These are phyloP conservation scores for Globisporangium carolinianum DNA, from an alignment of 352 stramenopile species.

Conservation along the genomic window DNA sequence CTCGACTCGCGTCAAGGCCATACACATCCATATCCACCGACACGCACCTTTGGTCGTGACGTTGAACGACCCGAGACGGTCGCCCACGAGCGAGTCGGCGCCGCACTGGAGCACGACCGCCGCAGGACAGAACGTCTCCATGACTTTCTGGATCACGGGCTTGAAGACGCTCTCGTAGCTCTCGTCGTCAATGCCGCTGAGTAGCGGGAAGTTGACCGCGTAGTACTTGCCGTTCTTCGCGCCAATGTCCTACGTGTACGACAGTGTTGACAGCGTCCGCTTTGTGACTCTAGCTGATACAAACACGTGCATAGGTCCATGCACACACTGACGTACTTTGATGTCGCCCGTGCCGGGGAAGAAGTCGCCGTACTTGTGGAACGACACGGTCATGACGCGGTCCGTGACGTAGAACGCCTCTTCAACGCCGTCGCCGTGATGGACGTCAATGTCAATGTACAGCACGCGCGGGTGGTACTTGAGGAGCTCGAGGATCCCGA, in stretches of 20 bases:
- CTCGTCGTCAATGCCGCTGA: constrained; percentile 98
- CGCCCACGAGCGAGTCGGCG: constrained; percentile 96
- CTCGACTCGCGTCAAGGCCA: too few species aligned
- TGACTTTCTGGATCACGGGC: constrained; percentile 95
- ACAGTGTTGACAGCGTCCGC: constrained; percentile 75
- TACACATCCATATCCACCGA: too few species aligned
- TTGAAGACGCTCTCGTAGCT: constrained; percentile 88
- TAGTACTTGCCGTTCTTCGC: constrained; percentile 95
- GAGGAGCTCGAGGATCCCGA: constrained; percentile 97
- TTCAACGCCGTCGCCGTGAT: constrained; percentile 98
- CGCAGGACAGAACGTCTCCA: constrained; percentile 94
- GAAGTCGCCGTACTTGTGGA: constrained; percentile 99
- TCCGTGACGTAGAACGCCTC: constrained; percentile 99
- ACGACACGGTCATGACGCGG: constrained; percentile 96
- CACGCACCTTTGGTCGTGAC: constrained; percentile 91
- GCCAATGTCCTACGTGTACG: constrained; percentile 81
- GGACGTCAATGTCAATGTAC: constrained; percentile 99
- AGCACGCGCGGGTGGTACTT: constrained; percentile 96
- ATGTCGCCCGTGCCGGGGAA: constrained; percentile 94
- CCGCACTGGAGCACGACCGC: constrained; percentile 97
- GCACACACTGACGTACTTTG: constrained; percentile 18
- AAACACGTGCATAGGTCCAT: not conserved
- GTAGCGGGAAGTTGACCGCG: constrained; percentile 97
- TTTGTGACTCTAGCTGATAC: not conserved
- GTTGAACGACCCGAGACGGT: constrained; percentile 98